phyloP scores from a whole-genome alignment of 805 yeast genomes.

The Limtongia smithiae region DNA sequence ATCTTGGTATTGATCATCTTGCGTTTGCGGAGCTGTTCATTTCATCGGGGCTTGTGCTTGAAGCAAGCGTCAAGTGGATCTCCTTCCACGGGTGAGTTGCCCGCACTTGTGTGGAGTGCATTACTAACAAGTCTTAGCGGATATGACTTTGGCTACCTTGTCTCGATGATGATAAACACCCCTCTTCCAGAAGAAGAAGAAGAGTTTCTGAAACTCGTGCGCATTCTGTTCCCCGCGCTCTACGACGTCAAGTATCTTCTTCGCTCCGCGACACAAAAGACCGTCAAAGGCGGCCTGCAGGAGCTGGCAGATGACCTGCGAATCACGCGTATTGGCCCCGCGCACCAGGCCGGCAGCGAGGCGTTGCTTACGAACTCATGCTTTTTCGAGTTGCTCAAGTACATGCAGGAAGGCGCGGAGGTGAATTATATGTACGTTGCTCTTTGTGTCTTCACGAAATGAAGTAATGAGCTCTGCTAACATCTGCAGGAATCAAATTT shows the following conservation, averaged over 20 bases:
- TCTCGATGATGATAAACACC: slow-evolving; percentile 70
- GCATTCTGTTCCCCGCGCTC: slow-evolving; percentile 71
- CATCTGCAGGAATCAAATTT: slow-evolving; percentile 35
- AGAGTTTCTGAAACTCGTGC: slow-evolving; percentile 69
- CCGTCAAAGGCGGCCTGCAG: slow-evolving; percentile 36
- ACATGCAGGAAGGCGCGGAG: slow-evolving; percentile 24
- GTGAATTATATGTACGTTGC: slow-evolving; percentile 13
- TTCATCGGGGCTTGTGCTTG: slow-evolving; percentile 79
- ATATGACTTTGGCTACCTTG: slow-evolving; percentile 86
- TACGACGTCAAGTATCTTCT: slow-evolving; percentile 68
- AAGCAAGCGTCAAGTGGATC: slow-evolving; percentile 73
- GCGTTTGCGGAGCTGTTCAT: slow-evolving; percentile 81
- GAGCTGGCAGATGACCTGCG: slow-evolving; percentile 46
- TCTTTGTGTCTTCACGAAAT: not conserved
- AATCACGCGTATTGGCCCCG: slow-evolving; percentile 37
- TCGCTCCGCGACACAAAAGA: slow-evolving; percentile 34
- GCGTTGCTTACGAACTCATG: slow-evolving; percentile 43
- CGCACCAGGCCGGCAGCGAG: slow-evolving; percentile 46
- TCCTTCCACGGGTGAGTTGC: slow-evolving; percentile 64
- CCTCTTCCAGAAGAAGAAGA: slow-evolving; percentile 75
- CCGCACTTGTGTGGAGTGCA: not conserved
- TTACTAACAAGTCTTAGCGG: slow-evolving; percentile 46
- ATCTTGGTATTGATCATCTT: slow-evolving; percentile 71
- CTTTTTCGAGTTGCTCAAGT: slow-evolving; percentile 41
- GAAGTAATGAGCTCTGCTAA: slow-evolving; percentile 2